Base-by-base conservation (phyloP, 495 filamentous ascomycete species). In the Penicillium roqueforti region DNA sequence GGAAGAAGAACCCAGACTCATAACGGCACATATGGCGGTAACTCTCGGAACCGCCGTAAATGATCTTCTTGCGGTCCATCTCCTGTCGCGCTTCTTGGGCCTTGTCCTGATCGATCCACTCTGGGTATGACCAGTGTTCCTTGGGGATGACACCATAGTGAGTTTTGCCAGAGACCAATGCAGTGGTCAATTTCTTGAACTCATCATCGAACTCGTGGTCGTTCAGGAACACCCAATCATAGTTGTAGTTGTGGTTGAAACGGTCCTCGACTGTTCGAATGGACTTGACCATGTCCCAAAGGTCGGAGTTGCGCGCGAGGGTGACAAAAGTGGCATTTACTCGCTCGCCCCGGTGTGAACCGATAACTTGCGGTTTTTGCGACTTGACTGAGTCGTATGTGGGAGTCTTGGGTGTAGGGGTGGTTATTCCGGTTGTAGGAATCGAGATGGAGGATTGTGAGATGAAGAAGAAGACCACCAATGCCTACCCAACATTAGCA, bases 181-280 rank as follows among this genome's bases (percentile, higher is more conserved):
- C 82, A 10, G 83, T 84, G 14, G 93, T 98, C 51, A 98, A 80
- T 63, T 88, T 91, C 72, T 89, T 97, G 76, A 98, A 98, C 10
- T 83, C 81, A 1, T 88, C 86, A 60, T 96, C 88, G 61, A 98
- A 98, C 1, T 89, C 87, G 66, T 90, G 81, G 67, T 98, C 93
- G 69, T 98, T 98, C 57, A 98, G 71, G 76, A 98, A 98, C 25
- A 98, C 95, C 93, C 93, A 98, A 66, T 97, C 93, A 70, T 98
- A 98, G 75, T 97, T 86, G 71, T 87, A 97, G 46, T 91, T 86
- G 59, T 84, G 82, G 72, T 98, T 98, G 83, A 98, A 97, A 58
- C 93, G 87, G 67, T 98, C 93, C 73, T 98, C 93, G 31, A 98
- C 84, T 58, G 92, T 86, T 20, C 93, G 89, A 64, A 98, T 98